Conservation (phyloP, 176 grass and related monocot genomes). For the Rhipidocladum racemiflorum region DNA sequence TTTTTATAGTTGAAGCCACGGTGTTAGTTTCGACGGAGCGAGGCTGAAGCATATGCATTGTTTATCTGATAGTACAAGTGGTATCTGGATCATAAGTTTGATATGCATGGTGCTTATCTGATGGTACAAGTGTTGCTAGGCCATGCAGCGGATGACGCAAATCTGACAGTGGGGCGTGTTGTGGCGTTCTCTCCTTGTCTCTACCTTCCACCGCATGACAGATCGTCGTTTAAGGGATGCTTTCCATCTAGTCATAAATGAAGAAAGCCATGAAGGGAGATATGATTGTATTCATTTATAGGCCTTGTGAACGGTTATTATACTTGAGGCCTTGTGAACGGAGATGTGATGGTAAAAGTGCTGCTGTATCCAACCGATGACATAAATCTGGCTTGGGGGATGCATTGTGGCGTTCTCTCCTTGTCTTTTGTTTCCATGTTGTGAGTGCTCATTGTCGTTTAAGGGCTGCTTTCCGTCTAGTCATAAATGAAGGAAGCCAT, state of each 20-base stretch:
- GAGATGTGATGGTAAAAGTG: background rate
- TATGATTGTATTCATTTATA: no score
- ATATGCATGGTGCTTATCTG: background rate
- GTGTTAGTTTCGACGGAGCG: background rate
- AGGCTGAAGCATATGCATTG: no score
- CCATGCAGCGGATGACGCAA: fast-evolving
- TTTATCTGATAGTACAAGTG: no score
- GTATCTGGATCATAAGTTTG: no score
- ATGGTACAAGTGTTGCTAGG: background rate
- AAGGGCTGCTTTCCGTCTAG: background rate
- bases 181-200: background rate
- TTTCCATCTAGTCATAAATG: background rate
- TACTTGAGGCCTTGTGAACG: no score
- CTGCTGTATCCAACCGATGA: background rate
- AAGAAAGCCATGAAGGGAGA: no score
- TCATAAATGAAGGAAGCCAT: background rate
- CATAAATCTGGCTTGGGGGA: background rate
- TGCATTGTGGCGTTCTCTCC: background rate
- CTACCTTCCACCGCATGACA: no score
- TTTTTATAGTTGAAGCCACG: background rate
- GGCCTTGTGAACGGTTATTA: no score
- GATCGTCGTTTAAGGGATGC: no score
- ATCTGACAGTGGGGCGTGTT: background rate
- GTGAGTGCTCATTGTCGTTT: no score
- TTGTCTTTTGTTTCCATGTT: background rate